A percentile compares a stretch with the other conserved stretches of the same genome.
These are phyloP conservation scores for Xerocomellus intermedius DNA, from an alignment of 768 basidiomycete genomes.

Conservation along the genomic window DNA sequence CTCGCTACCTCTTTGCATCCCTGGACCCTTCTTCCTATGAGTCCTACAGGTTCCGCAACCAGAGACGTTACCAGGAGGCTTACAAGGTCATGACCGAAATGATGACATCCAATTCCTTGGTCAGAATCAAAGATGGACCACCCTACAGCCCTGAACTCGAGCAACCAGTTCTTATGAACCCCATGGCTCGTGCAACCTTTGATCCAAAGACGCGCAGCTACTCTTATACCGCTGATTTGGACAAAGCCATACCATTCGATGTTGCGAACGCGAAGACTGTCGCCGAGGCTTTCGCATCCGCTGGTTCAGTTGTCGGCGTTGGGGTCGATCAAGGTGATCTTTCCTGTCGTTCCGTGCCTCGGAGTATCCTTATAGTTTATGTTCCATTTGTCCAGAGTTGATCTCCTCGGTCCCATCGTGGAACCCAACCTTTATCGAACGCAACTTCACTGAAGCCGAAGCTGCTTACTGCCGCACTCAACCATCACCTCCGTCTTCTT, in stretches of 20 bases:
- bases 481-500: conserved; percentile 83
- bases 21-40: conserved; percentile 77
- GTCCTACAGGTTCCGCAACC: conserved; percentile 71
- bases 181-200: conserved; percentile 79
- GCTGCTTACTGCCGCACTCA: conserved; percentile 83
- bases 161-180: conserved; percentile 84
- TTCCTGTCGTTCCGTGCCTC: not conserved
- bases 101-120: conserved; percentile 91
- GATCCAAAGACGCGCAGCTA: conserved; percentile 86
- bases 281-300: conserved; percentile 38
- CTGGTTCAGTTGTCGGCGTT: conserved; percentile 63
- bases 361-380: conserved; percentile 3
- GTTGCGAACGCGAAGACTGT: conserved; percentile 67
- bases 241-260: conserved; percentile 52
- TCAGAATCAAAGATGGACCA: conserved; percentile 92
- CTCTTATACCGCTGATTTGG: conserved; percentile 67
- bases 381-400: conserved; percentile 55
- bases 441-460: conserved; percentile 93
- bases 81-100: conserved; percentile 95
- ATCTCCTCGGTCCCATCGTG: conserved; percentile 90
- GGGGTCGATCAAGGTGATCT: conserved; percentile 86
- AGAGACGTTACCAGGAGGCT: conserved; percentile 60
- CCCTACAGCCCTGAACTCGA: conserved; percentile 89
- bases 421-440: conserved; percentile 81
- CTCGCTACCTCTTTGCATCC: conserved; percentile 85